Percentiles rank a stretch among this genome's conserved stretches.
Conservation (phyloP, 1,284 basidiomycete species). For the Marasmius fiardii region DNA sequence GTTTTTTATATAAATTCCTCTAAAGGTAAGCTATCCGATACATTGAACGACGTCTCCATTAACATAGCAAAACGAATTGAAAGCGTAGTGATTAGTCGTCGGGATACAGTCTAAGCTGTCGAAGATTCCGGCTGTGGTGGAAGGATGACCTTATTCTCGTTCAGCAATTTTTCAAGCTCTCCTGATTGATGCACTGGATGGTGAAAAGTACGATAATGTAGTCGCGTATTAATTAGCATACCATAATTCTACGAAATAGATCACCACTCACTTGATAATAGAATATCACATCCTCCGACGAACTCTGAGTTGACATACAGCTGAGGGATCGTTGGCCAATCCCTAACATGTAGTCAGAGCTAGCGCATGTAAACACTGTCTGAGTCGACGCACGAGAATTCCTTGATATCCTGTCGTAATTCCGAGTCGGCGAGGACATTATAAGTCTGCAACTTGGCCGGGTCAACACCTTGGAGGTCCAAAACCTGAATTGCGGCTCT, state of each 20-base stretch:
- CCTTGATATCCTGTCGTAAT: conserved; percentile 84
- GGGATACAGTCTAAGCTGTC: conserved; percentile 2
- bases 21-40: conserved; percentile 8
- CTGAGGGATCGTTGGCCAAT: conserved; percentile 98
- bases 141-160: conserved; percentile 67
- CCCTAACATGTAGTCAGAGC: conserved; percentile 57
- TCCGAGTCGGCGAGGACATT: conserved; percentile 90
- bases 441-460: conserved; percentile 82
- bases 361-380: too few species aligned
- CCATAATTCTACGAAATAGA: conserved; percentile 6
- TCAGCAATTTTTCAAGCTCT: conserved; percentile 84
- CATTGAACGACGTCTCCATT: neutral
- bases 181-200: conserved; percentile 91
- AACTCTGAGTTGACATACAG: conserved; percentile 95
- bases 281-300: conserved; percentile 94
- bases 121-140: conserved; percentile 1
- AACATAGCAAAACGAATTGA: neutral
- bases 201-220: neutral
- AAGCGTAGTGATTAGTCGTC: neutral
- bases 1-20: conserved; percentile 2
- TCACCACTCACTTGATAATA: conserved; percentile 77
- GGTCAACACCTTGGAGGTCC: conserved; percentile 81
- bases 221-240: neutral
- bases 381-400: conserved; percentile 91
- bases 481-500: conserved; percentile 91